Evolutionary conservation across 179 eudicot genomes (phyloP).

Genomic region (Drosera spatulata): DNA sequence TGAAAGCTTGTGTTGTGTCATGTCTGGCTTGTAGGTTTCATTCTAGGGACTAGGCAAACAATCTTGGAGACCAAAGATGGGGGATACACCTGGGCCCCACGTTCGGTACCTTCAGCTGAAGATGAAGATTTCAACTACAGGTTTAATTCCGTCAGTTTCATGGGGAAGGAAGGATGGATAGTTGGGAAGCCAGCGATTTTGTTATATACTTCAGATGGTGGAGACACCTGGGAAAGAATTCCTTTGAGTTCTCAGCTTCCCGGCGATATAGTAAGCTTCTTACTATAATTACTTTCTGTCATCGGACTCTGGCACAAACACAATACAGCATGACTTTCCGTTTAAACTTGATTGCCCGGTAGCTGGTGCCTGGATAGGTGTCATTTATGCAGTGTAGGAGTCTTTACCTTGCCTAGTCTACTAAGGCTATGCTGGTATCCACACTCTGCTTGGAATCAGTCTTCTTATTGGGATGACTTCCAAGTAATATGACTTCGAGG

Average conservation of each 20-base stretch:
- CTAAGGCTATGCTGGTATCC: no score
- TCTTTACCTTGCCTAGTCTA: no score
- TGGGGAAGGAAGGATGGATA: conserved; percentile 95
- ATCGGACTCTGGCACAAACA: no score
- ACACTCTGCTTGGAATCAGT: no score
- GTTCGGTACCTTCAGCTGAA: conserved; percentile 84
- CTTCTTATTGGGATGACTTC: no score
- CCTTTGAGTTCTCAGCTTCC: conserved; percentile 95
- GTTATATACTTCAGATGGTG: conserved; percentile 73
- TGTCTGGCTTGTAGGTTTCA: conserved; percentile 53
- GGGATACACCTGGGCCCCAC: conserved; percentile 66
- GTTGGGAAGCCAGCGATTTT: conserved; percentile 96
- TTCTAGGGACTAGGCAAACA: conserved; percentile 93
- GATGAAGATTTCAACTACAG: conserved; percentile 96
- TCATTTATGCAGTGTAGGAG: no score
- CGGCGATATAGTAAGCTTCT: conserved; percentile 68
- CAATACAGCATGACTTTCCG: neutral
- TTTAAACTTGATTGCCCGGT: no score
- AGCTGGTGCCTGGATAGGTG: no score
- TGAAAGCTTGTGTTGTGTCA: neutral
- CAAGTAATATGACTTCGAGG: no score
- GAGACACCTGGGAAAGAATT: conserved; percentile 84
- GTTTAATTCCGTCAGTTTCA: conserved; percentile 83
- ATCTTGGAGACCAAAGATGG: conserved; percentile 90
- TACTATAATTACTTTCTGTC: neutral